Base-by-base conservation (phyloP, 306 rosid genomes). In the Carpinus viminea region DNA sequence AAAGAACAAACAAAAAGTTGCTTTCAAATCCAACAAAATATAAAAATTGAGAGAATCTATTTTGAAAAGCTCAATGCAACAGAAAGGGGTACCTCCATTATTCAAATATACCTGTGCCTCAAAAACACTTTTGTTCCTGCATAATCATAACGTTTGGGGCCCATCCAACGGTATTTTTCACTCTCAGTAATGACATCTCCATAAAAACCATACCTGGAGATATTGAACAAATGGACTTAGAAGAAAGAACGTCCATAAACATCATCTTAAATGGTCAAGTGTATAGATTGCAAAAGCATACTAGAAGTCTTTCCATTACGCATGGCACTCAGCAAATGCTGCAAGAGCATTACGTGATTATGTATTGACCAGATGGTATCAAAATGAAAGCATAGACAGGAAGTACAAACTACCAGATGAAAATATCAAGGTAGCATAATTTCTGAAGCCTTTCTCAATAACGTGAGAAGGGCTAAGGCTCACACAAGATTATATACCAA, bases 151-250 rank as follows among this genome's bases (percentile, higher is more conserved):
- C 98, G 93, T 68, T 26, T 86, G 75, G 98, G 98, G 53, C 98
- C 98, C 98, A 94, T 94, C 98, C 98, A 94, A 31, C 95, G 97
- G 81, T 84, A 90, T 75, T 92, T 94, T 85, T 94, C 98, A 78
- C 98, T 94, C 88, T 94, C 95, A 43, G 87, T 70, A 81, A 94
- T 94, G 81, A 94, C 98, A 87, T 94, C 98, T 69, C 98, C 98
- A 85, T 94, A 94, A 87, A 94, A 94, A 59, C 98, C 98, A 76
- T 94, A 94, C 90, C 97, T 94, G 86, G 66, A 47, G 74, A 50
- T 36, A 80, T 82, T 18, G 68, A 46, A 78, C 78, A 82, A 36
- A 70, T 79, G 56, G 76, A 60, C 74, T 85, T 80, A 65, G 51
- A 47, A 72, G 76, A 81, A 28, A 78, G 28, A 78, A 64, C 68